Conservation (phyloP, 2,329 filamentous ascomycete species). For the Pseudogymnoascus sp. region DNA sequence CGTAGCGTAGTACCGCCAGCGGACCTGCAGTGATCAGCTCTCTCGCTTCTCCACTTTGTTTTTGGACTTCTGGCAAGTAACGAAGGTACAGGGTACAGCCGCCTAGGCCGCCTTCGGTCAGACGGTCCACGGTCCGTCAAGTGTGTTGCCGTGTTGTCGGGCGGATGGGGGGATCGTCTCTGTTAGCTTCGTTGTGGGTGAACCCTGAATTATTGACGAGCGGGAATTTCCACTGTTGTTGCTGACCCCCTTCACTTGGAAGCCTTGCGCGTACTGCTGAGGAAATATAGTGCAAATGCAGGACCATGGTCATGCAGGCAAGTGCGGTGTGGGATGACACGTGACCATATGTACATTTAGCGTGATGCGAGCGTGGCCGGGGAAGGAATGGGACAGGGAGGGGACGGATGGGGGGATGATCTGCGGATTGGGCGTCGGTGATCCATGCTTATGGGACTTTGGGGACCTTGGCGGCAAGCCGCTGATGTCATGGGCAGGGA, state of each 20-base stretch:
- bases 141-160: background rate
- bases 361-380: conserved; percentile 4
- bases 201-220: background rate
- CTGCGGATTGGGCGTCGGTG: background rate
- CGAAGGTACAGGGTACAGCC: background rate
- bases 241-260: background rate
- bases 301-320: background rate
- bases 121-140: background rate
- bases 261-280: background rate
- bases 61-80: background rate
- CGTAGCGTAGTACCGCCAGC: background rate
- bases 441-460: conserved; percentile 1
- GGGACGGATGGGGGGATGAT: background rate
- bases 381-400: background rate
- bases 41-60: background rate
- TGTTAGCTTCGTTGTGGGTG: background rate
- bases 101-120: conserved; percentile 1
- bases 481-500: conserved; percentile 3
- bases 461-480: background rate
- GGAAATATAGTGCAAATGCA: background rate
- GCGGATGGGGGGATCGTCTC: background rate
- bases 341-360: background rate
- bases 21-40: background rate
- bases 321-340: background rate
- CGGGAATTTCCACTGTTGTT: background rate